Conservation (phyloP, 2,329 filamentous ascomycete species). For the Sporothrix phasma region DNA sequence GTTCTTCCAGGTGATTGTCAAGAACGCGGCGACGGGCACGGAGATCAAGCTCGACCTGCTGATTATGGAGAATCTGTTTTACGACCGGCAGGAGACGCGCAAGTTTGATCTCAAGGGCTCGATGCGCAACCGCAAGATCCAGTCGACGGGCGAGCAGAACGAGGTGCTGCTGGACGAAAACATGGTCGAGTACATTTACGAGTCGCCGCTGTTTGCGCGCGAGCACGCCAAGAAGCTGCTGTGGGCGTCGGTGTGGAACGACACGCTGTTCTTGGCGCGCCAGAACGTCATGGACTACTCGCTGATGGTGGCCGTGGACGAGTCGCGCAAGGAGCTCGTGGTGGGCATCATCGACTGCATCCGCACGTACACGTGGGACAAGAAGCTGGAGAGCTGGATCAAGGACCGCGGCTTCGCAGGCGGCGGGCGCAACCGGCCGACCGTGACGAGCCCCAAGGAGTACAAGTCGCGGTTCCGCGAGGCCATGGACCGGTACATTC, state of each 20-base stretch:
- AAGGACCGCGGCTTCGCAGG: conserved; percentile 84
- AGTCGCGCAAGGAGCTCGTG: conserved; percentile 77
- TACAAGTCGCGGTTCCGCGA: conserved; percentile 94
- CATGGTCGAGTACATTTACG: conserved; percentile 98
- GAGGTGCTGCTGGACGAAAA: conserved; percentile 97
- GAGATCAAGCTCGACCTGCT: conserved; percentile 93
- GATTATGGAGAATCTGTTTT: conserved; percentile 97
- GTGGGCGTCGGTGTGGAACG: conserved; percentile 88
- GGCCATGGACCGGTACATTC: conserved; percentile 67
- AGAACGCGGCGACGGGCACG: conserved; percentile 80
- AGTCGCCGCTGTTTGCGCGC: conserved; percentile 86
- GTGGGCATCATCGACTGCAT: conserved; percentile 99
- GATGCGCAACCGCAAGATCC: conserved; percentile 96
- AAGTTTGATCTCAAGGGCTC: conserved; percentile 96
- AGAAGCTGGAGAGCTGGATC: conserved; percentile 99
- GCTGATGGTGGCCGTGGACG: conserved; percentile 96
- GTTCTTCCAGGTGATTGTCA: conserved; percentile 95
- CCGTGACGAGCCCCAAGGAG: conserved; percentile 93
- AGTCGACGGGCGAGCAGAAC: conserved; percentile 89
- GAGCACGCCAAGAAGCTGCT: conserved; percentile 95
- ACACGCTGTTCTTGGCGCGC: conserved; percentile 85
- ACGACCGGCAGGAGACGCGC: conserved; percentile 79
- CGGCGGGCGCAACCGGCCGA: conserved; percentile 72
- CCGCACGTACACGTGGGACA: conserved; percentile 97
- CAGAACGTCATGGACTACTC: conserved; percentile 99